These are phyloP conservation scores for Gyromitra esculenta DNA, from an alignment of 2,329 filamentous ascomycete genomes.

Conservation along the genomic window DNA sequence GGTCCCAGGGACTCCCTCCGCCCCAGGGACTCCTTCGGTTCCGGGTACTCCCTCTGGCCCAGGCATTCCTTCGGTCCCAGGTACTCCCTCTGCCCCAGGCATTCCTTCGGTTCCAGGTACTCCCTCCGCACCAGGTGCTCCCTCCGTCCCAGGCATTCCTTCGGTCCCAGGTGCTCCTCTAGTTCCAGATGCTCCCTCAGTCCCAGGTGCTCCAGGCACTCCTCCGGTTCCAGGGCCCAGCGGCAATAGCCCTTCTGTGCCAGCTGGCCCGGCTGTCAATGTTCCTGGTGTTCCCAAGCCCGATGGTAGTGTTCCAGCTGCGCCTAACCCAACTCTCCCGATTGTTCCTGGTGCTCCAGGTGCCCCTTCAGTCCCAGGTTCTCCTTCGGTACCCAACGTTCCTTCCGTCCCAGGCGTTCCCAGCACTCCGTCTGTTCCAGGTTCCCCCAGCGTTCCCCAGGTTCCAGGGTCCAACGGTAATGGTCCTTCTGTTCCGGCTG, in stretches of 20 bases:
- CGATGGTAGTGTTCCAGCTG: background rate
- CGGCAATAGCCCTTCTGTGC: background rate
- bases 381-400: background rate
- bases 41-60: too few relatives aligned
- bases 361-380: background rate
- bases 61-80: too few relatives aligned
- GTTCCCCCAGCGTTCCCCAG: background rate
- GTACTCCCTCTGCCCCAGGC: too few relatives aligned
- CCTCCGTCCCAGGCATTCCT: too few relatives aligned
- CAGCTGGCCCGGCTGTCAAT: background rate
- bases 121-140: background rate
- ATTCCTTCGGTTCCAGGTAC: too few relatives aligned
- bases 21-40: too few relatives aligned
- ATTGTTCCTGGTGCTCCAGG: background rate
- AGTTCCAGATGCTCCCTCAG: too few relatives aligned
- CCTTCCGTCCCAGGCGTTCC: background rate
- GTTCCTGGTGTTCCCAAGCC: background rate
- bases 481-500: too few relatives aligned
- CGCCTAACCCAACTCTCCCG: background rate
- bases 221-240: background rate
- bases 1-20: too few relatives aligned
- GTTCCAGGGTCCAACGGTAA: background rate
- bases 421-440: background rate
- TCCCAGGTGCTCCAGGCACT: background rate
- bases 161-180: background rate